A percentile compares a stretch with the other conserved stretches of the same genome.
phyloP scores from a whole-genome alignment of 192 early-diverging fungal species.

The Chytriomyces sp. region DNA sequence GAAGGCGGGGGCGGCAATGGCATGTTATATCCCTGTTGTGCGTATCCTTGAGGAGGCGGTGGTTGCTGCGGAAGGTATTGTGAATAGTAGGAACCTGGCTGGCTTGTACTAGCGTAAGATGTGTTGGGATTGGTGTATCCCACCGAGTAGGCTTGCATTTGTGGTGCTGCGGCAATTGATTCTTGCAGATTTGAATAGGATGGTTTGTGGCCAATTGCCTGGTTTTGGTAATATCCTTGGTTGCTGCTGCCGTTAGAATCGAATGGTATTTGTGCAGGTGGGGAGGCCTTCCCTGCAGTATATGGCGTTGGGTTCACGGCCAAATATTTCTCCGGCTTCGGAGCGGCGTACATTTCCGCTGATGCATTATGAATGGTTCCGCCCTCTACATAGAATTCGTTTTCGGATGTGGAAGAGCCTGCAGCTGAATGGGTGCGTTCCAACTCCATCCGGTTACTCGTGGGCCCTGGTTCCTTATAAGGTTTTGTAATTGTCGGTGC shows the following conservation, averaged over 20 bases:
- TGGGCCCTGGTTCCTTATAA: background rate
- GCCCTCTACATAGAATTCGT: background rate
- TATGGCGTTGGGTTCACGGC: background rate
- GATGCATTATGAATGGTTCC: background rate
- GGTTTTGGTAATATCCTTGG: background rate
- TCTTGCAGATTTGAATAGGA: too few species aligned
- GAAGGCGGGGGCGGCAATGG: background rate
- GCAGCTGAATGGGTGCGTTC: background rate
- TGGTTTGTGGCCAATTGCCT: too few species aligned
- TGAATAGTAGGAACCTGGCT: slow-evolving; percentile 5
- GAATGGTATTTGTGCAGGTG: background rate
- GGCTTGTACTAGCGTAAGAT: background rate
- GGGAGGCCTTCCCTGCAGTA: background rate
- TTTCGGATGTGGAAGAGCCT: background rate
- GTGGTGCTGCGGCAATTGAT: background rate
- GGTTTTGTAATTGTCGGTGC: slow-evolving; percentile 6
- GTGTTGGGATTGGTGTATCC: background rate
- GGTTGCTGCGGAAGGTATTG: slow-evolving; percentile 29
- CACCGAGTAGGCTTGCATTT: background rate
- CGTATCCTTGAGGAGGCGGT: slow-evolving; percentile 2
- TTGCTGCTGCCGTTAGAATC: background rate
- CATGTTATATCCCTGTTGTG: background rate
- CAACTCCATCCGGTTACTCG: background rate
- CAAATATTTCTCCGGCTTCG: slow-evolving; percentile 9
- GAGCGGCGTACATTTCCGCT: slow-evolving; percentile 19